Evolutionary conservation across 2,329 filamentous ascomycete species (phyloP).

Genomic region (Paraphoma chrysanthemicola): DNA sequence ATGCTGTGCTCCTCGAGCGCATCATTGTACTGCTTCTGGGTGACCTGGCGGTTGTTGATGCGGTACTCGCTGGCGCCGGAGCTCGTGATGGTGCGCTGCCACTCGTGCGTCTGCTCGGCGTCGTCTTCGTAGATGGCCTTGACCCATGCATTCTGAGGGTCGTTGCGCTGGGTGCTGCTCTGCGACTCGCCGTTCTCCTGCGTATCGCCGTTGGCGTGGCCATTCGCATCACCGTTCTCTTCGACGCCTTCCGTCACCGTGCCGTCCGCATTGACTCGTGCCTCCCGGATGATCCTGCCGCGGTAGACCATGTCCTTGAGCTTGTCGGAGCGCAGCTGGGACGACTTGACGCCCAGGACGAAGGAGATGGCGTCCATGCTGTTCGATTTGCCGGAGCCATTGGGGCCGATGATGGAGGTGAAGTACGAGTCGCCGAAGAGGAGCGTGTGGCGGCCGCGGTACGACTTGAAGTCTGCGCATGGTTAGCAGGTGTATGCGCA

Average conservation of each 20-base stretch:
- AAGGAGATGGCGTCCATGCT: slow-evolving; percentile 99
- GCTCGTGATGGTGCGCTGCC: slow-evolving; percentile 93
- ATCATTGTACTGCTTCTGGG: slow-evolving; percentile 91
- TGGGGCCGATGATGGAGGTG: slow-evolving; percentile 98
- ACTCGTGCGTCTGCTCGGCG: slow-evolving; percentile 90
- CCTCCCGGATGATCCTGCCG: slow-evolving; percentile 88
- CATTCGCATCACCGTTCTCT: slow-evolving; percentile 51
- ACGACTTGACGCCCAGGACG: slow-evolving; percentile 97
- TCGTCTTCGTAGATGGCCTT: slow-evolving; percentile 99
- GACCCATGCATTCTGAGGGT: slow-evolving; percentile 96
- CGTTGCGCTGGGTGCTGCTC: slow-evolving; percentile 69
- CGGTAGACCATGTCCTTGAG: slow-evolving; percentile 96
- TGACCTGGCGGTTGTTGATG: slow-evolving; percentile 91
- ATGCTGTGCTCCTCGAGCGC: slow-evolving; percentile 94
- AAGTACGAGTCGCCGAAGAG: slow-evolving; percentile 98
- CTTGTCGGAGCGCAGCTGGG: slow-evolving; percentile 93
- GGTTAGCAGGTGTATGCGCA: slow-evolving; percentile 15
- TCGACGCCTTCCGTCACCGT: slow-evolving; percentile 64
- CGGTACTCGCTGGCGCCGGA: slow-evolving; percentile 92
- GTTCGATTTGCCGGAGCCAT: slow-evolving; percentile 99
- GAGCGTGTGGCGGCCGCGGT: slow-evolving; percentile 93
- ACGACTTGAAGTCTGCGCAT: slow-evolving; percentile 91
- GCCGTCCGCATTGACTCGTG: slow-evolving; percentile 90
- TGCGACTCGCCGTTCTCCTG: slow-evolving; percentile 61
- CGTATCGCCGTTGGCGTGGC: slow-evolving; percentile 43